phyloP scores from a whole-genome alignment of 148 eudicot genomes.

The Cornus suecica region DNA sequence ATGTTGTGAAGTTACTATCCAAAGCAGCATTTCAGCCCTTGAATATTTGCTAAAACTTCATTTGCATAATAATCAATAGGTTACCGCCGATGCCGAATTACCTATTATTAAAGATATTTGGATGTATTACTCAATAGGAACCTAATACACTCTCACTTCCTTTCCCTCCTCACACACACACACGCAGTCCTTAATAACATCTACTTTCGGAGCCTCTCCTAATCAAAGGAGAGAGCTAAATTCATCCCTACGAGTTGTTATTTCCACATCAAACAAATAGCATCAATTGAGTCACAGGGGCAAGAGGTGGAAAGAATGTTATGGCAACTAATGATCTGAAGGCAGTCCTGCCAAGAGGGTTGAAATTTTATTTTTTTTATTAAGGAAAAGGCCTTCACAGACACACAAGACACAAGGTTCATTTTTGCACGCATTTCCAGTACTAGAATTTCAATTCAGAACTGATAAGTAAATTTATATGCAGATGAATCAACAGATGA shows the following conservation, averaged over 20 bases:
- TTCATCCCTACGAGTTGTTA: not conserved
- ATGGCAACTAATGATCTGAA: not conserved
- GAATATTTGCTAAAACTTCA: no score
- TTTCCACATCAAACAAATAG: not conserved
- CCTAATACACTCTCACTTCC: no score
- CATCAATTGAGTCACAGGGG: not conserved
- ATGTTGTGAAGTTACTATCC: no score
- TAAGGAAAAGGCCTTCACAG: not conserved
- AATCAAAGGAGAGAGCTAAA: not conserved
- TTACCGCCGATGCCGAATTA: no score
- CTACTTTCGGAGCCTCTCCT: not conserved
- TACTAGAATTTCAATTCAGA: not conserved
- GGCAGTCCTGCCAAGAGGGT: not conserved
- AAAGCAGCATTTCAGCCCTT: no score
- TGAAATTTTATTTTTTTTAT: no score
- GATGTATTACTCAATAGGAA: no score
- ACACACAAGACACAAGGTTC: not conserved
- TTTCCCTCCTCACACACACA: no score
- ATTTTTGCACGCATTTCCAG: not conserved
- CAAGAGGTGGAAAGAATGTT: not conserved
- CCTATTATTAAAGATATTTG: no score
- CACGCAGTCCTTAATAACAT: no score
- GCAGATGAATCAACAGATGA: not conserved
- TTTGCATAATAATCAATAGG: no score
- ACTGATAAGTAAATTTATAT: slow-evolving; percentile 1